These are phyloP conservation scores for Mesembryanthemum crystallinum DNA, from an alignment of 148 eudicot species.

Conservation along the genomic window DNA sequence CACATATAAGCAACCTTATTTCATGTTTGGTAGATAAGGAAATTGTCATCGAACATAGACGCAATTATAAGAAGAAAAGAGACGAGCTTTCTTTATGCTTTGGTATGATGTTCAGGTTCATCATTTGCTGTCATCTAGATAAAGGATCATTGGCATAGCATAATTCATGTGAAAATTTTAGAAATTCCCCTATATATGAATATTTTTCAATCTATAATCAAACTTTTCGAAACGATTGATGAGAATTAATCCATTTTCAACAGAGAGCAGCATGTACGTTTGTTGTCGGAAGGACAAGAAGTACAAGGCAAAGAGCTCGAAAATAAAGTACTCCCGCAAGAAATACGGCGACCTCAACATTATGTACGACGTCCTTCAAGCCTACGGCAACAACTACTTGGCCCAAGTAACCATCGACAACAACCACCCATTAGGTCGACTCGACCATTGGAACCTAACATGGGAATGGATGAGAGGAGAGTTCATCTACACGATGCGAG, in stretches of 20 bases:
- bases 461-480: slow-evolving; percentile 95
- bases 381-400: slow-evolving; percentile 57
- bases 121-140: too few relatives aligned
- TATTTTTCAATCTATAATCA: too few relatives aligned
- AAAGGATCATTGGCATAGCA: too few relatives aligned
- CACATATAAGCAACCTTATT: too few relatives aligned
- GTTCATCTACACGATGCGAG: slow-evolving; percentile 64
- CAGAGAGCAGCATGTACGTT: slow-evolving; percentile 45
- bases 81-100: too few relatives aligned
- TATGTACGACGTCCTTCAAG: slow-evolving; percentile 68
- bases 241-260: neutral
- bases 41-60: too few relatives aligned
- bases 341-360: slow-evolving; percentile 65
- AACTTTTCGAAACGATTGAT: too few relatives aligned
- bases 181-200: too few relatives aligned
- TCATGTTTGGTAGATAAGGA: too few relatives aligned
- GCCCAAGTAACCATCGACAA: slow-evolving; percentile 85
- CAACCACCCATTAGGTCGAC: slow-evolving; percentile 66
- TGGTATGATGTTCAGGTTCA: too few relatives aligned
- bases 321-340: slow-evolving; percentile 20
- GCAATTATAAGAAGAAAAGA: too few relatives aligned
- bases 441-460: slow-evolving; percentile 90
- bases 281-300: slow-evolving; percentile 80
- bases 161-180: too few relatives aligned
- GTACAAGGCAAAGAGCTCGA: slow-evolving; percentile 41